These are phyloP conservation scores for Plasmodium inui DNA, from an alignment of 169 alveolate genomes.

Conservation along the genomic window DNA sequence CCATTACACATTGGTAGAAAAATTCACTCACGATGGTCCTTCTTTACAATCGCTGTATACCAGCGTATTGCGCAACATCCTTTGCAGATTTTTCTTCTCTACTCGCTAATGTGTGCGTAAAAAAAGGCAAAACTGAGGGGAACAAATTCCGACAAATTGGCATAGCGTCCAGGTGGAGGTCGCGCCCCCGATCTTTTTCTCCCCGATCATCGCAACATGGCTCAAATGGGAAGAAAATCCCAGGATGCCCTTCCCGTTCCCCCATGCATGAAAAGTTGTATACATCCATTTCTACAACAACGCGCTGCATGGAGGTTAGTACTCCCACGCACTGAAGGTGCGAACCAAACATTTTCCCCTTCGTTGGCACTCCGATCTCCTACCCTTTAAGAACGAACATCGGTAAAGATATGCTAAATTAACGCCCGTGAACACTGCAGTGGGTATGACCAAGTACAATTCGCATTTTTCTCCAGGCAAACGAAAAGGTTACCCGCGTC, in stretches of 20 bases:
- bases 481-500: not conserved
- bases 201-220: not conserved
- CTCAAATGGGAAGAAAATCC: not conserved
- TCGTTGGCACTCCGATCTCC: not conserved
- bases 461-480: not conserved
- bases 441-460: not conserved
- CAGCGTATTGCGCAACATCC: not conserved
- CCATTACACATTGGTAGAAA: not conserved
- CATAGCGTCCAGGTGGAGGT: not conserved
- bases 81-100: not conserved
- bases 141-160: not conserved
- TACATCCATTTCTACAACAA: not conserved
- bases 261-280: not conserved
- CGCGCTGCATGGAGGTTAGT: not conserved
- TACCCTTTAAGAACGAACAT: not conserved
- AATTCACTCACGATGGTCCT: not conserved
- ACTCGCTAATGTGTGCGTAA: not conserved
- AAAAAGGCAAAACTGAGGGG: not conserved
- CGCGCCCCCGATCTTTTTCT: not conserved
- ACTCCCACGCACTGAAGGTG: not conserved
- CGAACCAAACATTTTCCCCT: not conserved
- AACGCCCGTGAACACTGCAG: not conserved
- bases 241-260: not conserved
- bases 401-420: not conserved
- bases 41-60: not conserved